Evolutionary conservation across 257 asterid genomes (phyloP).

Genomic region (Petunia secreta): DNA sequence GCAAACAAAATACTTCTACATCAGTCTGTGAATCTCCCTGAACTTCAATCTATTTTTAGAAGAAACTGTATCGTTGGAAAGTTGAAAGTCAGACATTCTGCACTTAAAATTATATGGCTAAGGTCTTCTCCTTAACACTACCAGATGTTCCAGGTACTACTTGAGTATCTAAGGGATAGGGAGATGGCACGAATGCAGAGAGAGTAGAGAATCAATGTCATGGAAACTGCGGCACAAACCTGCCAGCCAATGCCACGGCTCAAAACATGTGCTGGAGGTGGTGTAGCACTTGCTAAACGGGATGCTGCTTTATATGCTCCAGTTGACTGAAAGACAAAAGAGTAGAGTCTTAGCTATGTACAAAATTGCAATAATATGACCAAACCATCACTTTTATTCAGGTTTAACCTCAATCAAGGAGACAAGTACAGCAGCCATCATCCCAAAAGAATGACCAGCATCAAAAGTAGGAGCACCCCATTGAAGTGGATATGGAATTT

Average conservation of each 20-base stretch:
- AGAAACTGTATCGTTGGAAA: neutral
- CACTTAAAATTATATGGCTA: neutral
- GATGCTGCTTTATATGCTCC: slow-evolving; percentile 97
- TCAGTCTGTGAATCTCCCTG: neutral
- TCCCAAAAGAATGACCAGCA: slow-evolving; percentile 98
- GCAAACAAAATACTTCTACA: neutral
- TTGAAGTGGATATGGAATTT: slow-evolving; percentile 92
- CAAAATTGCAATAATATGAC: neutral
- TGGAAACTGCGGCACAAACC: slow-evolving; percentile 44
- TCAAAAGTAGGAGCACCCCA: slow-evolving; percentile 99
- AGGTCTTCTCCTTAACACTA: neutral
- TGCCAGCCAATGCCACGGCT: slow-evolving; percentile 99
- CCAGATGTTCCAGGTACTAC: neutral
- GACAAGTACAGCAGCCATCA: slow-evolving; percentile 95
- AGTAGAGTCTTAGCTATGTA: neutral
- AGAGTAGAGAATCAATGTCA: too few relatives aligned
- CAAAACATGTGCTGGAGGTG: slow-evolving; percentile 98
- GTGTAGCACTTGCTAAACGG: slow-evolving; percentile 96
- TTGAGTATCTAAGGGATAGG: too few relatives aligned
- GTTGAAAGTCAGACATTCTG: neutral
- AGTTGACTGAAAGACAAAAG: slow-evolving; percentile 65
- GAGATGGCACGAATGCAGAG: neutral
- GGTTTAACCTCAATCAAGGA: slow-evolving; percentile 83
- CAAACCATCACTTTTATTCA: slow-evolving; percentile 4
- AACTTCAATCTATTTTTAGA: neutral